Evolutionary conservation across 108 stramenopile genomes (phyloP), one percentile per base, ranked within the genome.

Genomic region (Pelagomonas calceolata): DNA sequence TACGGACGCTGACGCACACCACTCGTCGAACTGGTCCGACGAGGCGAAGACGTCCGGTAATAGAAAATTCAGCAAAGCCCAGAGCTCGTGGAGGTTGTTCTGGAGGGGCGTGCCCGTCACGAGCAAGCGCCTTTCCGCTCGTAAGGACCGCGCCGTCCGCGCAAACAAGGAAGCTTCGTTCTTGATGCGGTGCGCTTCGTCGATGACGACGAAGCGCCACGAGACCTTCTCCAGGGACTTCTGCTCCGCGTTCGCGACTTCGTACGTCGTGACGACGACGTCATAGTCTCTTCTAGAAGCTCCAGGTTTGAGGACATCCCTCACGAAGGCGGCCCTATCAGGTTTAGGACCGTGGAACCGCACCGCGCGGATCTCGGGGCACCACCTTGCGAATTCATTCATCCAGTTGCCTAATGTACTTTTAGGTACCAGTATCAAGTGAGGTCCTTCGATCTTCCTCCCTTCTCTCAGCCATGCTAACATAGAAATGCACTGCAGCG

Each of bases 21-120:
- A 85, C 72, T 88, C 87, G 74, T 85, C 69, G 71, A 99, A 99
- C 15, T 75, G 76, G n/a, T 82, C 80, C 4, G 78, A 76, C 33
- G 79, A 80, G 30, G 94, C 94, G 73, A 99, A 91, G 76, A 96
- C 94, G 76, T 91, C 95, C 30, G 97, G 97, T 69, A 95, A 87
- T 4, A 96, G 89, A 79, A 96, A 98, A 74, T 98, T 95, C 71
- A 98, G 90, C 32, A 98, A 74, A 34, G 90, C 80, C 94, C 95
- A 96, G 18, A 99, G 80, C 73, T 99, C 98, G 67, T 93, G 80
- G 64, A 98, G 86, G 82, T 96, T 94, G 80, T 98, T 98, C 84
- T 96, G 94, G 69, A 95, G 88, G 0, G 95, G 94, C 12, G 94
- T 96, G 45, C 95, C 93, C 75, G 83, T 87, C 63, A 92, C 73